phyloP scores from a whole-genome alignment of 345 rosid genomes.

The Zanthoxylum bungeanum region DNA sequence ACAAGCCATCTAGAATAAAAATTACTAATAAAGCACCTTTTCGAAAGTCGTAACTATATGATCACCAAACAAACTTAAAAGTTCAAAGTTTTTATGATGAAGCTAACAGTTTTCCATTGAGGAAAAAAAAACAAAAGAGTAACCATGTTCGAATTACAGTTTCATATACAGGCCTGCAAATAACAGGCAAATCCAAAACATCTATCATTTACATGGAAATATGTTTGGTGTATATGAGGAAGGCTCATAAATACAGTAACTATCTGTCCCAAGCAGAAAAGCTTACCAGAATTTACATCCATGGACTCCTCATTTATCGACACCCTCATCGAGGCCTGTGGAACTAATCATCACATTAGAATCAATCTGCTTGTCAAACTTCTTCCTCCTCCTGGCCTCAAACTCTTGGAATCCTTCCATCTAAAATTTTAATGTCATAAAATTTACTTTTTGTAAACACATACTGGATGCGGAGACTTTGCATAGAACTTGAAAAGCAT shows the following conservation, averaged over 20 bases:
- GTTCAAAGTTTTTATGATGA: neutral
- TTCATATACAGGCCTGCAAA: constrained; percentile 7
- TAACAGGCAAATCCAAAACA: neutral
- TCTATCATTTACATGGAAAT: constrained; percentile 13
- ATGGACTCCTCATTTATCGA: constrained; percentile 44
- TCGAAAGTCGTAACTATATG: too few relatives aligned
- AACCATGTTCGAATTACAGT: neutral
- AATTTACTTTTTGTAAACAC: neutral
- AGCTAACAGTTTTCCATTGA: neutral
- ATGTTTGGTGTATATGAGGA: neutral
- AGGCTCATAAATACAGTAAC: neutral
- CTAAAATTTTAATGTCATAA: constrained; percentile 24
- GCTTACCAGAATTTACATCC: neutral
- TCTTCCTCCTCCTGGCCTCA: constrained; percentile 88
- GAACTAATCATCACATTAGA: constrained; percentile 95
- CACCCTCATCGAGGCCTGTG: constrained; percentile 91
- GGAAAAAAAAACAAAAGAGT: neutral
- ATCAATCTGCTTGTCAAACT: constrained; percentile 95
- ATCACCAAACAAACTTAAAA: too few relatives aligned
- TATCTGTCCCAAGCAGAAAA: neutral
- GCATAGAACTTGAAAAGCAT: neutral
- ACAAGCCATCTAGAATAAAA: too few relatives aligned
- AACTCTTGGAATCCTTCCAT: constrained; percentile 92
- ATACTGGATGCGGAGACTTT: neutral
- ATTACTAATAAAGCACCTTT: too few relatives aligned